Conservation (phyloP, 2,329 filamentous ascomycete species). For the Arthrinium puccinioides region DNA sequence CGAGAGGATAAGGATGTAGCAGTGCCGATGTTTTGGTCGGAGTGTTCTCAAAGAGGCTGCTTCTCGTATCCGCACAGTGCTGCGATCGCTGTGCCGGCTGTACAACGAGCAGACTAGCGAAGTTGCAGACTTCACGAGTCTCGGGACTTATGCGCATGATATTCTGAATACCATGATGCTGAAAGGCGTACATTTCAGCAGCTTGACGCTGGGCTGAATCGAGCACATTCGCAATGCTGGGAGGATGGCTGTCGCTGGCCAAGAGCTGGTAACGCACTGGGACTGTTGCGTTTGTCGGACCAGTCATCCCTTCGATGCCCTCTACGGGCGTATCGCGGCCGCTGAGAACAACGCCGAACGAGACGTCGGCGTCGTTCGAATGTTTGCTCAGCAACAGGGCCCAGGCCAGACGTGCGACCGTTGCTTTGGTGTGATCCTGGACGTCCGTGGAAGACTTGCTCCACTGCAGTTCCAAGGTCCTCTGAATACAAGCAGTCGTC, state of each 20-base stretch:
- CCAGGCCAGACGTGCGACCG: neutral
- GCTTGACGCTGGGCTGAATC: conserved; percentile 14
- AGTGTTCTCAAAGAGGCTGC: no score
- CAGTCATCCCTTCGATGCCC: conserved; percentile 9
- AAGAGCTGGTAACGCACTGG: conserved; percentile 30
- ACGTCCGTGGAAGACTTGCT: no score
- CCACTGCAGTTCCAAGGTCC: no score
- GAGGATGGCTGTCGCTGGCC: conserved; percentile 16
- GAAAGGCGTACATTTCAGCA: conserved; percentile 3
- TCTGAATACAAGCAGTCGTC: no score
- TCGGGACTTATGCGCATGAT: neutral
- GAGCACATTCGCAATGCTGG: conserved; percentile 30
- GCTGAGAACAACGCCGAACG: conserved; percentile 31
- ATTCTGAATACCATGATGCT: conserved; percentile 2
- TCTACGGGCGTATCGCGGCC: conserved; percentile 20
- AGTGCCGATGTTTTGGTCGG: no score
- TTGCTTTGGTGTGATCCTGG: no score
- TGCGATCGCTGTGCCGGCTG: conserved; percentile 2
- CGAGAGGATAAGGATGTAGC: no score
- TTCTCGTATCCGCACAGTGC: no score
- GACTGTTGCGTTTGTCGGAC: conserved; percentile 29
- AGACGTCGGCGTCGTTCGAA: conserved; percentile 4
- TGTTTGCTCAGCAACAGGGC: neutral
- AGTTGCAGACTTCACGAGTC: neutral
- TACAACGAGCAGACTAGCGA: conserved; percentile 1